Evolutionary conservation across 1,139 yeast species (phyloP), one percentile per base, ranked within the genome.

Genomic region (Sugiyamaella pinicola): DNA sequence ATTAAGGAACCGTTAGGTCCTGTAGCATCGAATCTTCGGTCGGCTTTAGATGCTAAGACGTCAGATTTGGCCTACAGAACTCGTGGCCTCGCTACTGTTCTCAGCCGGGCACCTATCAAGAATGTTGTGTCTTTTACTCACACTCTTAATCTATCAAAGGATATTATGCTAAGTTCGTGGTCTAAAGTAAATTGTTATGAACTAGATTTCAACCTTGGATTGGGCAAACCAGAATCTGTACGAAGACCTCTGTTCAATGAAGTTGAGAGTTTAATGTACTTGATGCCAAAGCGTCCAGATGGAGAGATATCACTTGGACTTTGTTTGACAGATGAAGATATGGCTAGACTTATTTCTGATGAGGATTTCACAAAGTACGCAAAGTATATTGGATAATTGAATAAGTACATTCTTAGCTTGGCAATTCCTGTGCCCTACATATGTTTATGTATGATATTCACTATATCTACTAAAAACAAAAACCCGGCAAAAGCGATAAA

Each of bases 111-210:
- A 3, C 43, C 37, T 12, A 53, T 48, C 22, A 55, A 52, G 33
- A 41, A 22, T 13, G 29, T 10, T 5, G 37, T 42, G 17, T 40
- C 51, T n/a, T 29, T 54, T 41, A 42, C 55, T 10, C 54, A 55
- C 2, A 15, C 42, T 2, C 19, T 55, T 19, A 53, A 56, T 22
- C 12, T 44, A 1, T 5, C 49, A 1, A 28, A 35, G 18, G 61
- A 47, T 24, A 29, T 58, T 18, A 52, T 51, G 54, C 41, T 58
- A 2, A 58, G 61, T 38, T 58, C 61, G 9, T 58, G 61, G 61
- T 49, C 57, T 13, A 55, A 54, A 41, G 47, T 45, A 10, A 31
- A 52, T 22, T 43, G 42, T 33, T 52, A 52, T 29, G 45, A 37
- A 5, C 47, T 57, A 2, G 61, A 58, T 39, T 58, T 58, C 46